Evolutionary conservation across 2,329 filamentous ascomycete genomes (phyloP).

Genomic region (Fonsecaea multimorphosa): DNA sequence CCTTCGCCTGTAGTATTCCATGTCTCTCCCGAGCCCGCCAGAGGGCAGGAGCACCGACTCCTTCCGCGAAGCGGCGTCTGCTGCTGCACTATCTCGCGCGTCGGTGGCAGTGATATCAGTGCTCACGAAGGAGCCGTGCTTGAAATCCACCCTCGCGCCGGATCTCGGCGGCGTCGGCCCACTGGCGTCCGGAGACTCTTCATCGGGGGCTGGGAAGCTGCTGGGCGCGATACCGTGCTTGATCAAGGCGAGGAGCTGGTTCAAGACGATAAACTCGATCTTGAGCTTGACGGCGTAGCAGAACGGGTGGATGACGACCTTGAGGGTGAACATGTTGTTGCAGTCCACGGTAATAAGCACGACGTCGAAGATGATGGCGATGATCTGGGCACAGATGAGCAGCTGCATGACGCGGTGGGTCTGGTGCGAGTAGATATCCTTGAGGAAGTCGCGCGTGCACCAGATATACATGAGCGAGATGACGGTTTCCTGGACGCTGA

Average conservation of each 20-base stretch:
- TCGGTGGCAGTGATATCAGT: slow-evolving; percentile 10
- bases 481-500: slow-evolving; percentile 15
- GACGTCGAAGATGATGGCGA: slow-evolving; percentile 9
- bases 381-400: slow-evolving; percentile 2
- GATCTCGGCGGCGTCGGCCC: not conserved
- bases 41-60: slow-evolving; percentile 1
- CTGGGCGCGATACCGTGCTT: slow-evolving; percentile 14
- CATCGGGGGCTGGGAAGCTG: slow-evolving; percentile 11
- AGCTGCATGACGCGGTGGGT: slow-evolving; percentile 13
- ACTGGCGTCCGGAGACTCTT: slow-evolving; percentile 11
- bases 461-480: slow-evolving; percentile 15
- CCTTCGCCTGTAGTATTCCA: slow-evolving; percentile 9
- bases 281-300: slow-evolving; percentile 12
- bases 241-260: slow-evolving; percentile 14
- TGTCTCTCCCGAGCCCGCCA: slow-evolving; percentile 6
- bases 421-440: slow-evolving; percentile 9
- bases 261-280: slow-evolving; percentile 15
- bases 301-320: slow-evolving; percentile 12
- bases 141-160: not conserved
- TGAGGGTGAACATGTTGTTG: slow-evolving; percentile 15
- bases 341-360: slow-evolving; percentile 3
- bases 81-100: not conserved
- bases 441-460: slow-evolving; percentile 10
- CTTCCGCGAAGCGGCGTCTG: not conserved
- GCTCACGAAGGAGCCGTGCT: slow-evolving; percentile 12